Conservation (phyloP, 1,284 basidiomycete genomes). For the Polyporus tsugae region DNA sequence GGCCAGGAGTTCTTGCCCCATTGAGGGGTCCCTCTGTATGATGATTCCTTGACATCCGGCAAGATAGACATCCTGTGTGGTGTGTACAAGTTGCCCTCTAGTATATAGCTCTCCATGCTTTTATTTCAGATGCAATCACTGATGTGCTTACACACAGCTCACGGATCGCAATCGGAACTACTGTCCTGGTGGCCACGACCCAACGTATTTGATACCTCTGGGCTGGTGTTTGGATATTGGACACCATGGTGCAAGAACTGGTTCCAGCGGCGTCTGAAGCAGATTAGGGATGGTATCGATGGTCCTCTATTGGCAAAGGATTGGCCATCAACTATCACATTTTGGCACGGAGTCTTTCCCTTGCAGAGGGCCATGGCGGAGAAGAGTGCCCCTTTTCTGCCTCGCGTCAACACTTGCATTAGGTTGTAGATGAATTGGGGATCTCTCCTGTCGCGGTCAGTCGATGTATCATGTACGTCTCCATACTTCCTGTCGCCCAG, state of each 20-base stretch:
- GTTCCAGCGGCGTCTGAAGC: slow-evolving; percentile 9
- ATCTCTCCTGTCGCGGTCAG: too few relatives aligned
- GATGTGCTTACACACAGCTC: not conserved
- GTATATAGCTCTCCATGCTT: slow-evolving; percentile 1
- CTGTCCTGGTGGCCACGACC: slow-evolving; percentile 22
- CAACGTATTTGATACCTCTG: slow-evolving; percentile 11
- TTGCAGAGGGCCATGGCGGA: not conserved
- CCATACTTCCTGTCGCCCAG: too few relatives aligned
- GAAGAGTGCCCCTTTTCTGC: not conserved
- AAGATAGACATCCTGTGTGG: slow-evolving; percentile 21
- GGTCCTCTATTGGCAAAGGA: not conserved
- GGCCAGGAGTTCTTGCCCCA: not conserved
- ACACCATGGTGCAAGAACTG: slow-evolving; percentile 15
- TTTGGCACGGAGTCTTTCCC: not conserved
- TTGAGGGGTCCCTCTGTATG: not conserved
- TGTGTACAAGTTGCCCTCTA: slow-evolving; percentile 12
- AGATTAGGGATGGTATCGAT: not conserved
- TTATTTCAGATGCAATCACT: not conserved
- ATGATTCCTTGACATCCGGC: slow-evolving; percentile 11
- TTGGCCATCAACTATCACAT: not conserved
- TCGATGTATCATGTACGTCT: too few relatives aligned
- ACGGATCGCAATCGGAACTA: not conserved
- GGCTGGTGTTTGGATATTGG: slow-evolving; percentile 20
- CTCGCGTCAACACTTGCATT: too few relatives aligned
- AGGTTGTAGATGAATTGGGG: too few relatives aligned